phyloP scores from a whole-genome alignment of 1,284 basidiomycete species.

The Spongispora temasekensis region DNA sequence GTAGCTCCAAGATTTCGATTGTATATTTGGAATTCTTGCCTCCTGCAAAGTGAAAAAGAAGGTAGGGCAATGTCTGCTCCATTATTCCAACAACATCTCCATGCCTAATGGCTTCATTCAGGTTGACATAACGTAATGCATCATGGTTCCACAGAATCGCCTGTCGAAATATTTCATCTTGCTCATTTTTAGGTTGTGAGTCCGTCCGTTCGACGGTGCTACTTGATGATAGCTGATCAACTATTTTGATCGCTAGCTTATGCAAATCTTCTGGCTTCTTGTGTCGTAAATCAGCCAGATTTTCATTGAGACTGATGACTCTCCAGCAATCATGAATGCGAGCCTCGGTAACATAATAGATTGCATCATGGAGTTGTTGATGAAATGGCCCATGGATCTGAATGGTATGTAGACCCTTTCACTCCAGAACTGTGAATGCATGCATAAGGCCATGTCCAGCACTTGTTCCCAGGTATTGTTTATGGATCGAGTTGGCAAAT shows the following conservation, averaged over 20 bases:
- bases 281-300: not conserved
- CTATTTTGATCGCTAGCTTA: not conserved
- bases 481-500: slow-evolving; percentile 18
- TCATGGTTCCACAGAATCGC: slow-evolving; percentile 25
- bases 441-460: not conserved
- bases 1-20: slow-evolving; percentile 9
- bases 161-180: slow-evolving; percentile 16
- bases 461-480: slow-evolving; percentile 18
- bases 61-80: slow-evolving; percentile 5
- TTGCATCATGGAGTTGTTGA: slow-evolving; percentile 8
- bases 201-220: not conserved
- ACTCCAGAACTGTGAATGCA: not conserved
- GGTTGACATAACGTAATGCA: slow-evolving; percentile 16
- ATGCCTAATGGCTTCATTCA: slow-evolving; percentile 3
- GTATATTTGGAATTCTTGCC: slow-evolving; percentile 10
- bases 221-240: slow-evolving; percentile 4
- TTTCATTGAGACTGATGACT: not conserved
- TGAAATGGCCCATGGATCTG: not conserved
- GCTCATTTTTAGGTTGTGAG: not conserved
- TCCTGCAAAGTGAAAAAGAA: slow-evolving; percentile 9
- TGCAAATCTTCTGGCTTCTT: not conserved
- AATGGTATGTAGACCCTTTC: not conserved
- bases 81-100: slow-evolving; percentile 13
- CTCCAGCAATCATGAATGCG: slow-evolving; percentile 7
- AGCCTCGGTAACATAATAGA: slow-evolving; percentile 3